Conservation (phyloP, 179 eudicot genomes). For the Heliamphora ciliata region DNA sequence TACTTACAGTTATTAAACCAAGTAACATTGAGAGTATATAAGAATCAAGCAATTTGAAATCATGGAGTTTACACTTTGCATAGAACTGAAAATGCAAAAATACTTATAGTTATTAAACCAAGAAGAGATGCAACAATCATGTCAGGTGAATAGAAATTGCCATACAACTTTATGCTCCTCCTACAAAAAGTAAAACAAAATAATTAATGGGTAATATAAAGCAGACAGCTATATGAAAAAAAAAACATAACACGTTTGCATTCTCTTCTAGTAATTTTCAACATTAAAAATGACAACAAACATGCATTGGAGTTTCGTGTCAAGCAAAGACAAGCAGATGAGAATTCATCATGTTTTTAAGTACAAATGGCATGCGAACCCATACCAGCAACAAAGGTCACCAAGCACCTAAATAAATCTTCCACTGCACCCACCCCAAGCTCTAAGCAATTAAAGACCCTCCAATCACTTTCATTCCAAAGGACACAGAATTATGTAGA, state of each 20-base stretch:
- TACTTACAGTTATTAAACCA: too few relatives aligned
- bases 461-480: not conserved
- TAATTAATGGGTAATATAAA: not conserved
- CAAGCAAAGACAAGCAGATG: not conserved
- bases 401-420: not conserved
- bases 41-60: not conserved
- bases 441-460: not conserved
- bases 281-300: not conserved
- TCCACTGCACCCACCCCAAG: not conserved
- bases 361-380: not conserved
- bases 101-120: slow-evolving; percentile 74
- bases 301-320: not conserved
- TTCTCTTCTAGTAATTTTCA: not conserved
- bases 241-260: too few relatives aligned
- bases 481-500: not conserved
- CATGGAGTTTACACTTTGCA: not conserved
- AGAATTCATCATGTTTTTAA: not conserved
- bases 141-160: slow-evolving; percentile 85
- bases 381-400: not conserved
- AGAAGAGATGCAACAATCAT: slow-evolving; percentile 91
- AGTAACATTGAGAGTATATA: not conserved
- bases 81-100: slow-evolving; percentile 7
- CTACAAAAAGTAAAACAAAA: slow-evolving; percentile 30
- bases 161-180: slow-evolving; percentile 69
- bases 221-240: not conserved